phyloP scores from a whole-genome alignment of 306 rosid species.

The Mimosa pudica region DNA sequence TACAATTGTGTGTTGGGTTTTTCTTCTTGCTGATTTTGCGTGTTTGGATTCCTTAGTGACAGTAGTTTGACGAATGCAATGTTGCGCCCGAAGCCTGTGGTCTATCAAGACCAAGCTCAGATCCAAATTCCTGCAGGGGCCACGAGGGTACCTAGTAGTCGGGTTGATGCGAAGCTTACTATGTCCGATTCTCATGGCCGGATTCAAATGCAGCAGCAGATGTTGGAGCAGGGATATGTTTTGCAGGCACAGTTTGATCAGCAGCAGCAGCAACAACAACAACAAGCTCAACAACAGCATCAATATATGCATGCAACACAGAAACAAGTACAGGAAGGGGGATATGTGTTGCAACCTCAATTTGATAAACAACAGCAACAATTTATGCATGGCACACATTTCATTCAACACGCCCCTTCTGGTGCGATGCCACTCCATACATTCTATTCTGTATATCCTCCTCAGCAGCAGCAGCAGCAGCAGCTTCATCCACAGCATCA shows the following conservation, averaged over 20 bases:
- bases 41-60: conserved; percentile 67
- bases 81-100: conserved; percentile 62
- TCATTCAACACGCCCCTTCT: conserved; percentile 67
- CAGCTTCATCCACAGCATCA: conserved; percentile 61
- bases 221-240: conserved; percentile 72
- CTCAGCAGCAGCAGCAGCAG: conserved; percentile 59
- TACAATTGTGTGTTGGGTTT: conserved; percentile 37
- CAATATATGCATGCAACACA: conserved; percentile 77
- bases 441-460: conserved; percentile 80
- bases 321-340: conserved; percentile 40
- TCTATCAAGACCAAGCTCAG: conserved; percentile 73
- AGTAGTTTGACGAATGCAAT: conserved; percentile 67
- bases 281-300: conserved; percentile 50
- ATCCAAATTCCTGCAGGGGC: conserved; percentile 61
- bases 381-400: conserved; percentile 77
- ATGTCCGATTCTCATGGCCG: conserved; percentile 62
- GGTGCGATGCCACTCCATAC: conserved; percentile 59
- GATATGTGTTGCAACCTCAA: conserved; percentile 75
- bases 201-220: conserved; percentile 75
- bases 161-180: conserved; percentile 62
- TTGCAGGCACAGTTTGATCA: conserved; percentile 75
- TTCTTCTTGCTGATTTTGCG: conserved; percentile 12
- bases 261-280: conserved; percentile 38
- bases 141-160: conserved; percentile 59
- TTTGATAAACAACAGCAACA: conserved; percentile 62